A percentile compares a stretch with the other conserved stretches of the same genome.
Evolutionary conservation across 768 basidiomycete species (phyloP).

Genomic region (Phanerodontia chrysosporium): DNA sequence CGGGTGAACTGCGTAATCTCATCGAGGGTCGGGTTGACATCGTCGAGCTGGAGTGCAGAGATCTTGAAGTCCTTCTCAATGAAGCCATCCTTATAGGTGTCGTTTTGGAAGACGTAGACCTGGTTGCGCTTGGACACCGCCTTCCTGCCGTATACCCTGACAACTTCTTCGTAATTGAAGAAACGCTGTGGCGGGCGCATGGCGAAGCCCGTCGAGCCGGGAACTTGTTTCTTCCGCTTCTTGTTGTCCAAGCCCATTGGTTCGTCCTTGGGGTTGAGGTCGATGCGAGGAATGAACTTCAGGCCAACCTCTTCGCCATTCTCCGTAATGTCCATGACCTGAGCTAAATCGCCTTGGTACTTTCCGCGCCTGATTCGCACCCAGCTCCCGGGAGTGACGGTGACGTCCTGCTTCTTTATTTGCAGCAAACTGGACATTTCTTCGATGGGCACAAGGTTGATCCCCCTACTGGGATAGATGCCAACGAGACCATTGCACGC

Average conservation of each 20-base stretch:
- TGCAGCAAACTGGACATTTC: slow-evolving; percentile 97
- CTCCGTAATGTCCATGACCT: slow-evolving; percentile 91
- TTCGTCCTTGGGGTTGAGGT: slow-evolving; percentile 87
- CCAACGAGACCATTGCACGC: slow-evolving; percentile 91
- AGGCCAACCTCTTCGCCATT: slow-evolving; percentile 90
- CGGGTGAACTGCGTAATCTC: slow-evolving; percentile 91
- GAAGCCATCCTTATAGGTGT: slow-evolving; percentile 93
- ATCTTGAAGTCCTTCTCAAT: slow-evolving; percentile 94
- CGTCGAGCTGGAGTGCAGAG: slow-evolving; percentile 71
- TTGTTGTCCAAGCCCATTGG: slow-evolving; percentile 48
- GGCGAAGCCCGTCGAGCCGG: slow-evolving; percentile 40
- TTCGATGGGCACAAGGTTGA: slow-evolving; percentile 86
- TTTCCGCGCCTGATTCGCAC: slow-evolving; percentile 92
- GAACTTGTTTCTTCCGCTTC: slow-evolving; percentile 70
- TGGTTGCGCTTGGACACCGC: slow-evolving; percentile 70
- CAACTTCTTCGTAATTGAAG: slow-evolving; percentile 91
- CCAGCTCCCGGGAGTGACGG: slow-evolving; percentile 85
- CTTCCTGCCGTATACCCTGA: slow-evolving; percentile 80
- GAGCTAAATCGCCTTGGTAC: slow-evolving; percentile 92
- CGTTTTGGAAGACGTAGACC: slow-evolving; percentile 83
- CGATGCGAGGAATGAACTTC: slow-evolving; percentile 96
- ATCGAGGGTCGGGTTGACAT: slow-evolving; percentile 92
- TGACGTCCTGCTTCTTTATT: slow-evolving; percentile 91
- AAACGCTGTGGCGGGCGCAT: slow-evolving; percentile 87
- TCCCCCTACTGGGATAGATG: slow-evolving; percentile 79